Evolutionary conservation across 2,329 filamentous ascomycete genomes (phyloP).

Genomic region (Cylindrodendrum hubeiense): DNA sequence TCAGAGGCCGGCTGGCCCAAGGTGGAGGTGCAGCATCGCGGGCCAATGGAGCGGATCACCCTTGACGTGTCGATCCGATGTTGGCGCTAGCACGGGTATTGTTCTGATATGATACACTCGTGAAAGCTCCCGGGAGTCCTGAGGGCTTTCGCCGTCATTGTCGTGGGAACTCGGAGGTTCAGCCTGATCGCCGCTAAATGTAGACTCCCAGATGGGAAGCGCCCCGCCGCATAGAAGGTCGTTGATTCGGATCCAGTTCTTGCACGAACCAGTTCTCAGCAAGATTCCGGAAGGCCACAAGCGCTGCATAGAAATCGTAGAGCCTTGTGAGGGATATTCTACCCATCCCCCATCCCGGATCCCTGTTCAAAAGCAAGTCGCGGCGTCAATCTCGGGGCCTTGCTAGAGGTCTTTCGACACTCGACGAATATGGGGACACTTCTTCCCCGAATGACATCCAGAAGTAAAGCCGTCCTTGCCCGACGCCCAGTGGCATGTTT

Average conservation of each 20-base stretch:
- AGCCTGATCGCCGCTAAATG: conserved; percentile 6
- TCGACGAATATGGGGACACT: conserved; percentile 1
- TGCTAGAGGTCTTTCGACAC: neutral
- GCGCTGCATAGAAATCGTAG: neutral
- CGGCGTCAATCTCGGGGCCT: neutral
- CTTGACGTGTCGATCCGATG: conserved; percentile 29
- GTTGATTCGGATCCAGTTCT: neutral
- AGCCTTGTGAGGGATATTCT: conserved; percentile 25
- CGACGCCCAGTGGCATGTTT: conserved; percentile 8
- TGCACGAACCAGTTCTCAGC: neutral
- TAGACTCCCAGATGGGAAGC: conserved; percentile 1
- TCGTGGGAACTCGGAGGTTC: neutral
- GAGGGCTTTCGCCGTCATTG: neutral
- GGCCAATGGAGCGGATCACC: conserved; percentile 26
- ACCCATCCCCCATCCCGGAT: conserved; percentile 9
- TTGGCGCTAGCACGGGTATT: conserved; percentile 32
- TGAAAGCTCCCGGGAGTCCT: conserved; percentile 3
- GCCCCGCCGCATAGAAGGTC: conserved; percentile 7
- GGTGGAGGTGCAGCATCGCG: conserved; percentile 20
- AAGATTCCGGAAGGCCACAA: neutral
- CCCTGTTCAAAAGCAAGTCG: conserved; percentile 6
- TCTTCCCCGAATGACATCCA: neutral
- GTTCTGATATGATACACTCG: neutral
- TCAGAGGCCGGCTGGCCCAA: conserved; percentile 12
- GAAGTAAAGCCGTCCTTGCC: conserved; percentile 13